Evolutionary conservation across 352 stramenopile genomes (phyloP).

Genomic region (Phytophthora tubulina): DNA sequence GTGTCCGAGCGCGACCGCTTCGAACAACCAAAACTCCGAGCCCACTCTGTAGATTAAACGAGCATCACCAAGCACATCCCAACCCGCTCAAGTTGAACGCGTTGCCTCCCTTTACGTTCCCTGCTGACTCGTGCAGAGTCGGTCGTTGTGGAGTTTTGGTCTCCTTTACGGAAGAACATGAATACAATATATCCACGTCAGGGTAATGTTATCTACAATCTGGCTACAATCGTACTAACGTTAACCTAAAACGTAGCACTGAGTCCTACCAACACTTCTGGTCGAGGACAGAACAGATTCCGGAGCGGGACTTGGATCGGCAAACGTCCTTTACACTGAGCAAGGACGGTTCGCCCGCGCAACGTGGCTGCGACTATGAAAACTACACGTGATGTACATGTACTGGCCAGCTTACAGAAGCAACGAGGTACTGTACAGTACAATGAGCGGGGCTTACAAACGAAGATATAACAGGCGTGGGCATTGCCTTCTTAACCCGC

Average conservation of each 20-base stretch:
- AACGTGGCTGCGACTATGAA: conserved; percentile 6
- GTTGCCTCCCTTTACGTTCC: conserved; percentile 21
- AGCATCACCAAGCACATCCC: conserved; percentile 6
- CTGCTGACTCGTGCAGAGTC: conserved; percentile 7
- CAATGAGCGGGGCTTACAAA: not conserved
- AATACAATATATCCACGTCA: not conserved
- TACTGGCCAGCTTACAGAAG: not conserved
- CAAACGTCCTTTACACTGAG: conserved; percentile 4
- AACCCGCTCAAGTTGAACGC: conserved; percentile 7
- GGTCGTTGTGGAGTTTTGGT: not conserved
- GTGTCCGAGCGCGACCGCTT: not conserved
- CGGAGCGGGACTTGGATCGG: conserved; percentile 9
- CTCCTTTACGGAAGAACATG: not conserved
- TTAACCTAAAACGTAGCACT: not conserved
- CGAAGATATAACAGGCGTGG: not conserved
- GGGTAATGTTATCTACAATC: conserved; percentile 3
- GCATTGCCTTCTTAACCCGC: too few species aligned
- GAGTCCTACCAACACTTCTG: not conserved
- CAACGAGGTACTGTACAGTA: too few species aligned
- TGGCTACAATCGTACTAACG: not conserved
- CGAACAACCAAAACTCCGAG: conserved; percentile 19
- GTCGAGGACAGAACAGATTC: not conserved
- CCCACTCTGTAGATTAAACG: conserved; percentile 3
- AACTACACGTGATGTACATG: not conserved
- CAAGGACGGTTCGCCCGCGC: not conserved